A percentile compares a stretch with the other conserved stretches of the same genome.
Conservation (phyloP, 2,329 filamentous ascomycete genomes). For the Volutella citrinella region DNA sequence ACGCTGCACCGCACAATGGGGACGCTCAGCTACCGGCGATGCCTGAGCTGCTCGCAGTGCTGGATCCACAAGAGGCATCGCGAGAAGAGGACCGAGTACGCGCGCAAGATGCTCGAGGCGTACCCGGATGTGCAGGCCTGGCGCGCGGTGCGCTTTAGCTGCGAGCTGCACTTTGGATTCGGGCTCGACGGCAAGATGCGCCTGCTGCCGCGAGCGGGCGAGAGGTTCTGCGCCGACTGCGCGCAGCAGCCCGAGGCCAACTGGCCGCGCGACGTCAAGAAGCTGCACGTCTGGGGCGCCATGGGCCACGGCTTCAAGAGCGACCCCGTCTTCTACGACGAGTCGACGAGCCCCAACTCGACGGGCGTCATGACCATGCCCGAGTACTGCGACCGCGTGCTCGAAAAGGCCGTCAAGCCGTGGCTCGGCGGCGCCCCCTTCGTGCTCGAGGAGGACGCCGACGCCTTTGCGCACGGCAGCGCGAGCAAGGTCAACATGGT, state of each 20-base stretch:
- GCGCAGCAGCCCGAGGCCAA: slow-evolving; percentile 18
- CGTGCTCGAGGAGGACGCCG: slow-evolving; percentile 33
- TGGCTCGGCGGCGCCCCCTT: slow-evolving; percentile 31
- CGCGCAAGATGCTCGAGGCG: slow-evolving; percentile 29
- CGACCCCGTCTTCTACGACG: slow-evolving; percentile 36
- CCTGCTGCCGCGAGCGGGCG: slow-evolving; percentile 32
- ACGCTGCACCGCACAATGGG: slow-evolving; percentile 37
- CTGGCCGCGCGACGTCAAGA: slow-evolving; percentile 33
- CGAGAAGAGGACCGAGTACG: slow-evolving; percentile 33
- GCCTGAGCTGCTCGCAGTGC: slow-evolving; percentile 28
- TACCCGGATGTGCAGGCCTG: slow-evolving; percentile 31
- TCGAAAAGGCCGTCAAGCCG: slow-evolving; percentile 31
- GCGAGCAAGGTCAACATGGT: slow-evolving; percentile 33
- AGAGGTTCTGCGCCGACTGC: slow-evolving; percentile 30
- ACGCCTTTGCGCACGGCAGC: slow-evolving; percentile 34
- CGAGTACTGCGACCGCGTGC: slow-evolving; percentile 33
- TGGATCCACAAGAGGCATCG: slow-evolving; percentile 29
- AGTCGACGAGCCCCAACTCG: slow-evolving; percentile 31
- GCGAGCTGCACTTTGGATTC: slow-evolving; percentile 37
- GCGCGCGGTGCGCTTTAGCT: slow-evolving; percentile 33
- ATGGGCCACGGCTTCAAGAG: slow-evolving; percentile 36
- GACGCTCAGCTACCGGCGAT: slow-evolving; percentile 34
- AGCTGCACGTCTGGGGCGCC: slow-evolving; percentile 34
- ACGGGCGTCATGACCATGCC: slow-evolving; percentile 31
- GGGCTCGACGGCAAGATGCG: slow-evolving; percentile 35